Percentiles rank a stretch among this genome's conserved stretches.
Conservation (phyloP, 495 filamentous ascomycete species). For the Jackrogersella multiformis region DNA sequence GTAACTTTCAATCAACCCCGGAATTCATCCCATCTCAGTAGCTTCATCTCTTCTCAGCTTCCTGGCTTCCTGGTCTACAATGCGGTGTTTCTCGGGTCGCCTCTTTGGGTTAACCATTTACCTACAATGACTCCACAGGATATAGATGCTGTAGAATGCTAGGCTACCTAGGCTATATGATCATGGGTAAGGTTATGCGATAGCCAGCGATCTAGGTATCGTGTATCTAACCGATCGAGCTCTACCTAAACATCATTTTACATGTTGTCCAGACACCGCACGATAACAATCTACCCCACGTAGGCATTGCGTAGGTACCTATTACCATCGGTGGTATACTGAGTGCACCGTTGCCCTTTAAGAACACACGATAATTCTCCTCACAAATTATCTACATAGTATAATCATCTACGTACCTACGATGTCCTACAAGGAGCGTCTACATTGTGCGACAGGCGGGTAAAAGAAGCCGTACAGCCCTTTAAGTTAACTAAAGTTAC, state of each 20-base stretch:
- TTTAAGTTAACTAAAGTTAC: slow-evolving; percentile 8
- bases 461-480: slow-evolving; percentile 16
- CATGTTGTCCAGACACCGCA: not conserved
- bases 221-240: not conserved
- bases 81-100: slow-evolving; percentile 2
- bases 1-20: slow-evolving; percentile 7
- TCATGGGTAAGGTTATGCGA: not conserved
- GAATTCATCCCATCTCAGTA: slow-evolving; percentile 18
- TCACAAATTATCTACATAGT: not conserved
- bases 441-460: slow-evolving; percentile 13
- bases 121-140: slow-evolving; percentile 1
- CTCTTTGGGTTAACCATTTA: slow-evolving; percentile 12
- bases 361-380: not conserved
- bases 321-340: not conserved
- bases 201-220: not conserved
- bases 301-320: not conserved
- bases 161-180: not conserved
- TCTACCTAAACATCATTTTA: not conserved
- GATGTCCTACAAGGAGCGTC: not conserved
- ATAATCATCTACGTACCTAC: too few relatives aligned
- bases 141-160: slow-evolving; percentile 1
- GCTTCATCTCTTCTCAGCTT: not conserved
- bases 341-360: not conserved
- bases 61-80: slow-evolving; percentile 7
- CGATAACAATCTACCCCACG: slow-evolving; percentile 3